Conservation (phyloP, 208 protist genomes). For the Leishmania arabica region DNA sequence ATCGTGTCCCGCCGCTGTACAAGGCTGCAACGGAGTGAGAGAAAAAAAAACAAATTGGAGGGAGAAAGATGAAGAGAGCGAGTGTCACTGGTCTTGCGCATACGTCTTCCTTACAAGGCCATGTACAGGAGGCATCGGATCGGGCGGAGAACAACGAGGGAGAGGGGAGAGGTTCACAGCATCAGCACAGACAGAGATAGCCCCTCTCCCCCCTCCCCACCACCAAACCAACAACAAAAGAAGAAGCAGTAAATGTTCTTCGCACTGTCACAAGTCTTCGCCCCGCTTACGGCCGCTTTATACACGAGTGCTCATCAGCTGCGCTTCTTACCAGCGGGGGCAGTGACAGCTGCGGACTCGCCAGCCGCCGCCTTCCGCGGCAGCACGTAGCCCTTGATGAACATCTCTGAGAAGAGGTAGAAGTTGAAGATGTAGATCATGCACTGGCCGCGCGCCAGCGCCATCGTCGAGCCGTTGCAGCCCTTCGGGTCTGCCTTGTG, state of each 20-base stretch:
- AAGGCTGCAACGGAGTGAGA: not conserved
- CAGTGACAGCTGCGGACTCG: not conserved
- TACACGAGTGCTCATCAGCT: conserved; percentile 3
- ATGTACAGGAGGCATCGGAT: not conserved
- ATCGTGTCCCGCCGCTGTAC: conserved; percentile 1
- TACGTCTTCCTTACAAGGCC: not conserved
- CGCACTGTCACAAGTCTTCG: not conserved
- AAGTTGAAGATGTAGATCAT: conserved; percentile 93
- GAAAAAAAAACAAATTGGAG: not conserved
- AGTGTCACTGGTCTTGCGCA: not conserved
- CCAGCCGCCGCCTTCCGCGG: conserved; percentile 25
- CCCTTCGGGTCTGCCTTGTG: conserved; percentile 24
- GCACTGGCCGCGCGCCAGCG: conserved; percentile 49
- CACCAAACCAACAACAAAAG: not conserved
- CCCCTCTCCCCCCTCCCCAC: not conserved
- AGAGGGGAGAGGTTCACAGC: not conserved
- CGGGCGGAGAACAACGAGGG: not conserved
- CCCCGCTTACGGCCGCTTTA: not conserved
- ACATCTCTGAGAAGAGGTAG: conserved; percentile 92
- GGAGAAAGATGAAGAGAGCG: not conserved
- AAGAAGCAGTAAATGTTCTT: not conserved
- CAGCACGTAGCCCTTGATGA: conserved; percentile 80
- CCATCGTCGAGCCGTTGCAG: conserved; percentile 48
- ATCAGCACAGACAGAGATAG: not conserved
- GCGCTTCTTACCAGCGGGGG: conserved; percentile 17